Evolutionary conservation across 1,284 basidiomycete genomes (phyloP).

Genomic region (Leccinum fallax): DNA sequence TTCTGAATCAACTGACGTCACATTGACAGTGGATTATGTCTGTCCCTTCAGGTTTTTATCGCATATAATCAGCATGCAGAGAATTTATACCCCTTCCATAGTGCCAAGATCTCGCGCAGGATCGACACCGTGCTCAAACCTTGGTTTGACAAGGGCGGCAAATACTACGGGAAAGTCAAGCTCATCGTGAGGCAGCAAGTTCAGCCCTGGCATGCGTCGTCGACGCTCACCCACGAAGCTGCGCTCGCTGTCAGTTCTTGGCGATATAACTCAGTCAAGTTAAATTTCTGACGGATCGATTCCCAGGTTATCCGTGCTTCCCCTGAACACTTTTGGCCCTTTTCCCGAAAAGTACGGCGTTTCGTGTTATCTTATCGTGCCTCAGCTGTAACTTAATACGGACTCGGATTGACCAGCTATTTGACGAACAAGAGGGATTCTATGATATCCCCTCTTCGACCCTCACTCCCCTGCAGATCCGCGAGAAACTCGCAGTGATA

Average conservation of each 20-base stretch:
- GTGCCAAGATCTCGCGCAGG: constrained; percentile 62
- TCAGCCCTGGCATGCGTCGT: constrained; percentile 81
- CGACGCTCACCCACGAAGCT: constrained; percentile 81
- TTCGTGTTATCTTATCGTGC: not conserved
- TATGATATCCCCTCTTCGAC: constrained; percentile 78
- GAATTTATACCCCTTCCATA: constrained; percentile 26
- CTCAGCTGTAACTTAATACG: not conserved
- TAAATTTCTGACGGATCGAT: not conserved
- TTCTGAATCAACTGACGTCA: not conserved
- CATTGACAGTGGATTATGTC: constrained; percentile 73
- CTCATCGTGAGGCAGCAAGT: constrained; percentile 81
- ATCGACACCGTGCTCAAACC: constrained; percentile 66
- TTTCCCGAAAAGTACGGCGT: constrained; percentile 62
- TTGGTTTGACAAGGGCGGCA: constrained; percentile 58
- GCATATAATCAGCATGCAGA: not conserved
- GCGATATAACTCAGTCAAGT: not conserved
- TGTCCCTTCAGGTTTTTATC: constrained; percentile 75
- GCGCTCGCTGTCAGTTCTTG: constrained; percentile 65
- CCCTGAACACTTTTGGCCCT: constrained; percentile 80
- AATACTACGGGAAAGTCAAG: constrained; percentile 79
- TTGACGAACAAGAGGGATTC: constrained; percentile 74
- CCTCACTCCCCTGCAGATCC: constrained; percentile 72
- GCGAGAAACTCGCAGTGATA: constrained; percentile 70
- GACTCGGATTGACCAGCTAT: constrained; percentile 52
- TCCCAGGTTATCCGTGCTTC: constrained; percentile 62